These are phyloP conservation scores for Kalmusia sp. DNA, from an alignment of 2,329 filamentous ascomycete genomes.

Conservation along the genomic window DNA sequence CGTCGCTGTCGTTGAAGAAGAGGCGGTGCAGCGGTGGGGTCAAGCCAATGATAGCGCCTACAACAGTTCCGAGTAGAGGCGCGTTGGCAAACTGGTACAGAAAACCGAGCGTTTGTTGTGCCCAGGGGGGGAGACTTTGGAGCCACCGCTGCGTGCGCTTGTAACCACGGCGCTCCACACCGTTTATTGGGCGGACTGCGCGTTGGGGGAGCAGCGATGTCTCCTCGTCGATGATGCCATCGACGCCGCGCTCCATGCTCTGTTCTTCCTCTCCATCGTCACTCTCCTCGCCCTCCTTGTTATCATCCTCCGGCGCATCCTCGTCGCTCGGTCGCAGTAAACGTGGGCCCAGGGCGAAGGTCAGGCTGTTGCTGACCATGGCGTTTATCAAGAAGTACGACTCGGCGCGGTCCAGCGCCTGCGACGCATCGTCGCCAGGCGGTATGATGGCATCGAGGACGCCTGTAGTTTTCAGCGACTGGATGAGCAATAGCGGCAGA, in stretches of 20 bases:
- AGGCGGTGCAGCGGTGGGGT: slow-evolving; percentile 64
- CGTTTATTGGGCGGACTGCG: slow-evolving; percentile 36
- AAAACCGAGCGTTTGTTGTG: slow-evolving; percentile 50
- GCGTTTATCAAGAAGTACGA: slow-evolving; percentile 72
- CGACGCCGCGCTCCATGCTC: slow-evolving; percentile 31
- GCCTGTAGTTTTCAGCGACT: slow-evolving; percentile 62
- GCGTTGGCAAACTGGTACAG: slow-evolving; percentile 65
- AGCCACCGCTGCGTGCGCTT: slow-evolving; percentile 43
- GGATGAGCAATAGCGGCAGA: slow-evolving; percentile 59
- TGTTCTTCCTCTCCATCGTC: slow-evolving; percentile 20
- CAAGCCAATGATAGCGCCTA: slow-evolving; percentile 67
- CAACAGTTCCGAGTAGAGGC: slow-evolving; percentile 65
- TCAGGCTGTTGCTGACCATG: slow-evolving; percentile 68
- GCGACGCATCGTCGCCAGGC: slow-evolving; percentile 49
- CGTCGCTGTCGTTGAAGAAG: slow-evolving; percentile 65
- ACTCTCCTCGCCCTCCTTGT: slow-evolving; percentile 19
- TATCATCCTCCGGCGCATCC: slow-evolving; percentile 47
- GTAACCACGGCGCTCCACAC: slow-evolving; percentile 41
- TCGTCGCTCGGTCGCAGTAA: slow-evolving; percentile 60
- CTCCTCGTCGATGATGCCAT: slow-evolving; percentile 50
- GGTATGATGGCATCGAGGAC: slow-evolving; percentile 60
- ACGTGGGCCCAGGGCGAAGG: slow-evolving; percentile 68
- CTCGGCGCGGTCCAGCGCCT: slow-evolving; percentile 65
- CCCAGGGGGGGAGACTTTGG: slow-evolving; percentile 44
- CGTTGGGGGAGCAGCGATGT: slow-evolving; percentile 59